Evolutionary conservation across 148 eudicot genomes (phyloP).

Genomic region (Nyssa sinensis): DNA sequence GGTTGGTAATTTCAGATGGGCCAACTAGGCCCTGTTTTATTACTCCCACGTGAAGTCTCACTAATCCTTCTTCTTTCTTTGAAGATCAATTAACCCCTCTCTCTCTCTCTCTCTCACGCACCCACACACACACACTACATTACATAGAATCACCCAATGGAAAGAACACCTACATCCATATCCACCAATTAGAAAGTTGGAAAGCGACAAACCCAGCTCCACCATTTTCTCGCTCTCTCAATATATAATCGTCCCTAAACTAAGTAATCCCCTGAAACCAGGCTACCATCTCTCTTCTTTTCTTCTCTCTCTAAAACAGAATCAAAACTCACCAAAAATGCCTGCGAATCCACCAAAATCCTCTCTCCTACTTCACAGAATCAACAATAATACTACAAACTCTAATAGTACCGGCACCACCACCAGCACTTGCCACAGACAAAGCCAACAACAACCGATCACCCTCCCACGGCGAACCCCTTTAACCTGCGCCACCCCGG

Average conservation of each 20-base stretch:
- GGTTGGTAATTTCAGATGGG: not conserved
- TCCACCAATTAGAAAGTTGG: slow-evolving; percentile 5
- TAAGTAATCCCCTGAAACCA: not conserved
- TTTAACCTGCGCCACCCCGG: slow-evolving; percentile 14
- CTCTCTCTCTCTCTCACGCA: no score
- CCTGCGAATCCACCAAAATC: slow-evolving; percentile 29
- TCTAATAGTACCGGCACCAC: not conserved
- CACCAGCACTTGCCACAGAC: slow-evolving; percentile 17
- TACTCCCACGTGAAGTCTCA: not conserved
- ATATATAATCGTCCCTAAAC: not conserved
- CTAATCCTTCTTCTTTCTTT: not conserved
- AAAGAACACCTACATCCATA: no score
- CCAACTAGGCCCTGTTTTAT: not conserved
- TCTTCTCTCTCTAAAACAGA: not conserved
- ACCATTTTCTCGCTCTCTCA: not conserved
- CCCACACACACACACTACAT: no score
- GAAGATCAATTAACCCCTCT: not conserved
- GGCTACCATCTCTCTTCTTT: not conserved
- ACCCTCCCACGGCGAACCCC: slow-evolving; percentile 3
- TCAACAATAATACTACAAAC: slow-evolving; percentile 19
- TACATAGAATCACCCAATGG: not conserved
- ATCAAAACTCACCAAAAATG: slow-evolving; percentile 22
- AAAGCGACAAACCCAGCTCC: slow-evolving; percentile 5
- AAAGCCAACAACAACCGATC: not conserved
- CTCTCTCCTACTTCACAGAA: slow-evolving; percentile 35